Evolutionary conservation across 345 rosid genomes (phyloP).

Genomic region (Hirschfeldia incana): DNA sequence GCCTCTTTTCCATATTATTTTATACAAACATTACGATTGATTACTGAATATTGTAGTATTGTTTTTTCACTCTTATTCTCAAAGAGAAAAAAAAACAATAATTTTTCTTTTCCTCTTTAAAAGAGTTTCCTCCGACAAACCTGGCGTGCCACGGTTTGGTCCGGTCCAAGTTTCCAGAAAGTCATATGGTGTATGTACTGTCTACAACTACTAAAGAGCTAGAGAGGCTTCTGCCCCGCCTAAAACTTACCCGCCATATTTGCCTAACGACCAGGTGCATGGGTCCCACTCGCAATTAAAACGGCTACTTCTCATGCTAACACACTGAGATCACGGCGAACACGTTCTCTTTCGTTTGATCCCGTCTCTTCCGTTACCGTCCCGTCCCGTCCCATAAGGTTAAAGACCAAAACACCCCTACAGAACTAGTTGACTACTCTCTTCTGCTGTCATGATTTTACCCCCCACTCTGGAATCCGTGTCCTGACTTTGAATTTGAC

Average conservation of each 20-base stretch:
- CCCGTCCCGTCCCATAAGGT: neutral
- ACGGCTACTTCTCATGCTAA: conserved; percentile 5
- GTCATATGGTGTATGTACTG: neutral
- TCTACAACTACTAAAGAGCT: neutral
- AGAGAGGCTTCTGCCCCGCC: neutral
- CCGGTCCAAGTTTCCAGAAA: conserved; percentile 28
- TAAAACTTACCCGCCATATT: conserved; percentile 37
- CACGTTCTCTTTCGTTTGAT: neutral
- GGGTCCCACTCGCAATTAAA: conserved; percentile 16
- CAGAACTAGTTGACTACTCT: conserved; percentile 26
- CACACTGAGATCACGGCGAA: conserved; percentile 19
- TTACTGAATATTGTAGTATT: neutral
- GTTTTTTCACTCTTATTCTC: neutral
- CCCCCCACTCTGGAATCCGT: conserved; percentile 23
- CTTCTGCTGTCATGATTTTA: conserved; percentile 13
- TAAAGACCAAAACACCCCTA: conserved; percentile 10
- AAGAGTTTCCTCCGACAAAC: conserved; percentile 20
- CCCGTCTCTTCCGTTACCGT: conserved; percentile 28
- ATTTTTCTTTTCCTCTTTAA: neutral
- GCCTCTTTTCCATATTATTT: neutral
- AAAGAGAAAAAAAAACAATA: neutral
- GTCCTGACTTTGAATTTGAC: conserved; percentile 40
- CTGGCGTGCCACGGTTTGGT: conserved; percentile 34
- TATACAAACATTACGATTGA: neutral
- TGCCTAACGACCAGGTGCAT: conserved; percentile 32